Evolutionary conservation across 2,329 filamentous ascomycete genomes (phyloP).

Genomic region (Tolypocladium sp.): DNA sequence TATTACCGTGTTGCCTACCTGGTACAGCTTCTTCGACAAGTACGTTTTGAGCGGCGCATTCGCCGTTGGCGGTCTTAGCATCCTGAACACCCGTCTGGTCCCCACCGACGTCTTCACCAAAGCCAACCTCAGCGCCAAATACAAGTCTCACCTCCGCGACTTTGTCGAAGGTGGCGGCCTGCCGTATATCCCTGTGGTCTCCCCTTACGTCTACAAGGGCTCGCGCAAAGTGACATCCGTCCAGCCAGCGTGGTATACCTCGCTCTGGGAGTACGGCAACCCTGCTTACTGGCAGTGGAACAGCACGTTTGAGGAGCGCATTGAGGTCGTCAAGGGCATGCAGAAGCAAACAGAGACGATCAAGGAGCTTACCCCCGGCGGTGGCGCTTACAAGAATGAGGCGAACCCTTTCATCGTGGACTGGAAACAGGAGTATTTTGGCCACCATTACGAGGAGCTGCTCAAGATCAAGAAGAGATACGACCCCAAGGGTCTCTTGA

Average conservation of each 20-base stretch:
- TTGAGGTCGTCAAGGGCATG: slow-evolving; percentile 8
- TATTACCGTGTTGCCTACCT: slow-evolving; percentile 2
- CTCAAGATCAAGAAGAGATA: slow-evolving; percentile 35
- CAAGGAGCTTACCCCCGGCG: slow-evolving; percentile 7
- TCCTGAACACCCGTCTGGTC: slow-evolving; percentile 7
- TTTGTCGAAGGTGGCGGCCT: slow-evolving; percentile 3
- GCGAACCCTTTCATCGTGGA: slow-evolving; percentile 16
- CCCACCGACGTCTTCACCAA: slow-evolving; percentile 3
- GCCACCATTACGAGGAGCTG: slow-evolving; percentile 21
- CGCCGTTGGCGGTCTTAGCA: slow-evolving; percentile 5
- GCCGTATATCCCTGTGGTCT: slow-evolving; percentile 7
- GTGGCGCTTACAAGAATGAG: slow-evolving; percentile 18
- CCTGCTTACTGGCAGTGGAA: slow-evolving; percentile 6
- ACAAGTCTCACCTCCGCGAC: slow-evolving; percentile 5
- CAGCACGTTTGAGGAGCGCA: slow-evolving; percentile 5
- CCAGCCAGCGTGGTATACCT: slow-evolving; percentile 7
- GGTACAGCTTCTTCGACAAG: slow-evolving; percentile 7
- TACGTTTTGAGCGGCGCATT: slow-evolving; percentile 4
- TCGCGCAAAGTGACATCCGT: slow-evolving; percentile 3
- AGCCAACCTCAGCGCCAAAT: neutral
- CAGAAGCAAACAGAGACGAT: slow-evolving; percentile 4
- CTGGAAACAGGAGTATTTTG: slow-evolving; percentile 13
- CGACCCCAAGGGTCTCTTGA: slow-evolving; percentile 31
- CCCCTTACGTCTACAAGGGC: slow-evolving; percentile 1
- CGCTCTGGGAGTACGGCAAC: slow-evolving; percentile 9